Percentiles rank a stretch among this genome's conserved stretches.
Evolutionary conservation across 768 basidiomycete species (phyloP).

Genomic region (Lyophyllum semitale): DNA sequence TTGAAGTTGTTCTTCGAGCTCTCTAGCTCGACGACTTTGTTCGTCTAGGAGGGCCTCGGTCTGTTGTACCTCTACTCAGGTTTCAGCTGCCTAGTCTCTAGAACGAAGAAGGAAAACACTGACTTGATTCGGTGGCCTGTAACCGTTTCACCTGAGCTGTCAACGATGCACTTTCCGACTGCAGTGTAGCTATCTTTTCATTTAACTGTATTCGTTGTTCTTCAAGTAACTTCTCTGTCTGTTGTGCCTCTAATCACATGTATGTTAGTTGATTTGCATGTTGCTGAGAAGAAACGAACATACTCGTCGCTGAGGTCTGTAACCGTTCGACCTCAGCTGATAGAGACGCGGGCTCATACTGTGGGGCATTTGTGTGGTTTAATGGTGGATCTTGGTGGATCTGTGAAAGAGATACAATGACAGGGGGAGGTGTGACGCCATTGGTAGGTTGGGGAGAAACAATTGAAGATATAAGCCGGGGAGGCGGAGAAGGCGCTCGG

Average conservation of each 20-base stretch:
- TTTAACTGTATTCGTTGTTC: constrained; percentile 23
- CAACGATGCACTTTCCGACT: constrained; percentile 26
- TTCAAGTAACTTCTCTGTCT: constrained; percentile 3
- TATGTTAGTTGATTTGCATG: background rate
- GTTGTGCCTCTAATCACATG: constrained; percentile 3
- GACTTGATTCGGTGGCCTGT: constrained; percentile 32
- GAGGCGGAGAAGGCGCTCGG: constrained; percentile 40
- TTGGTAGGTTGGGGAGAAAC: constrained; percentile 20
- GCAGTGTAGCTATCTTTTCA: constrained; percentile 19
- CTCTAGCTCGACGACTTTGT: constrained; percentile 30
- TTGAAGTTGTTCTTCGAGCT: constrained; percentile 30
- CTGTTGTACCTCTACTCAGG: constrained; percentile 30
- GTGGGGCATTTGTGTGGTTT: constrained; percentile 18
- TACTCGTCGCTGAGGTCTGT: constrained; percentile 6
- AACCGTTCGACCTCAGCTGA: constrained; percentile 18
- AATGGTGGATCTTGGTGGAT: constrained; percentile 12
- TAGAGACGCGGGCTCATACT: constrained; percentile 24
- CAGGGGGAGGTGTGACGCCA: constrained; percentile 1
- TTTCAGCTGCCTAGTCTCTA: background rate
- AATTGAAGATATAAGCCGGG: constrained; percentile 13
- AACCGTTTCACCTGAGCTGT: constrained; percentile 29
- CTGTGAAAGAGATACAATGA: constrained; percentile 18
- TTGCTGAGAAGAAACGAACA: background rate
- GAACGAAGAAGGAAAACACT: constrained; percentile 4
- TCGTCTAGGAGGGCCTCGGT: constrained; percentile 34